Percentiles rank a stretch among this genome's conserved stretches.
phyloP scores from a whole-genome alignment of 129 eudicot genomes.

The Flaveria linearis region DNA sequence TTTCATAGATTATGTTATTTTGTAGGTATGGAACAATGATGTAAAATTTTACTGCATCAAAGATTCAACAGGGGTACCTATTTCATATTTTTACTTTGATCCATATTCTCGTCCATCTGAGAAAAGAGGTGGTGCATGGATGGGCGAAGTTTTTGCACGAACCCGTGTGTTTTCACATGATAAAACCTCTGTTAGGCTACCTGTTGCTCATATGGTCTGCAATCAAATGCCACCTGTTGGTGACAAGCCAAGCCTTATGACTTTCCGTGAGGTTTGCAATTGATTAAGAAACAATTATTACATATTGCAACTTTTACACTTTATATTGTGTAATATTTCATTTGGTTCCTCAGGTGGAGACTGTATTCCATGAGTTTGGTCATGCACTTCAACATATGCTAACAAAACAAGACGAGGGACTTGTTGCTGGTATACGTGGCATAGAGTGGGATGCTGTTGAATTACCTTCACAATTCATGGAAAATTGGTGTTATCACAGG shows the following conservation, averaged over 20 bases:
- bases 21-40: conserved; percentile 90
- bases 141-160: conserved; percentile 90
- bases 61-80: conserved; percentile 71
- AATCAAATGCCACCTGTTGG: conserved; percentile 98
- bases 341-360: conserved; percentile 62
- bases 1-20: conserved; percentile 16
- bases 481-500: conserved; percentile 99
- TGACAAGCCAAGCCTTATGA: conserved; percentile 95
- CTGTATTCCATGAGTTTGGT: conserved; percentile 98
- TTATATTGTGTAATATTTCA: background rate
- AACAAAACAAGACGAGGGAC: conserved; percentile 94
- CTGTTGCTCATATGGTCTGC: conserved; percentile 97
- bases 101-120: conserved; percentile 97
- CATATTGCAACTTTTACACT: background rate
- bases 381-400: conserved; percentile 98
- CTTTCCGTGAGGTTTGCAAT: conserved; percentile 81
- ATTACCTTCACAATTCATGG: conserved; percentile 97
- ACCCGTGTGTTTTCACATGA: conserved; percentile 76
- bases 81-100: conserved; percentile 92
- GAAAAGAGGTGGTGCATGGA: conserved; percentile 98
- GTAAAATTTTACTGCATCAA: conserved; percentile 80
- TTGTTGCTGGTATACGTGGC: conserved; percentile 95
- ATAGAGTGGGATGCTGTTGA: conserved; percentile 99
- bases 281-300: conserved; percentile 16
- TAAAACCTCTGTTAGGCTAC: conserved; percentile 75